These are phyloP conservation scores for Persicaria maculosa DNA, from an alignment of 148 eudicot genomes.

Conservation along the genomic window DNA sequence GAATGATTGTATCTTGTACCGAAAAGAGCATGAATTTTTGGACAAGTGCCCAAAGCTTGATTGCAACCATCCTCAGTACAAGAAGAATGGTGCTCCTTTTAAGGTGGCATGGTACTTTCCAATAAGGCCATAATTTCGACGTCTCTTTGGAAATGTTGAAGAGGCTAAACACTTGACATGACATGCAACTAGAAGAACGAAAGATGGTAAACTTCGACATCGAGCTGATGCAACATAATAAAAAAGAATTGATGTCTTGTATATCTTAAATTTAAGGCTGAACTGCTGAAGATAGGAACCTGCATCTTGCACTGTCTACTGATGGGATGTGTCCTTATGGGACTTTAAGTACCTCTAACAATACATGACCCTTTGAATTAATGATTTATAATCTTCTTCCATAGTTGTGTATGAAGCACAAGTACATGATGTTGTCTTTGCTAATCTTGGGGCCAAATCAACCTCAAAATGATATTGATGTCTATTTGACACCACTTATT, in stretches of 20 bases:
- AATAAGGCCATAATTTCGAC: slow-evolving; percentile 16
- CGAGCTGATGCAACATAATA: slow-evolving; percentile 19
- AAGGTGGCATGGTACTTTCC: slow-evolving; percentile 17
- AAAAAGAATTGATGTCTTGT: slow-evolving; percentile 10
- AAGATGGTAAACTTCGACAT: slow-evolving; percentile 19
- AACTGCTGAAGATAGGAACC: slow-evolving; percentile 15
- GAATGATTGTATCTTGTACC: too few relatives aligned
- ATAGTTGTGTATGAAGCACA: too few relatives aligned
- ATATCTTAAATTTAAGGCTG: slow-evolving; percentile 9
- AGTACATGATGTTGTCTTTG: slow-evolving; percentile 11
- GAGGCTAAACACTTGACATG: slow-evolving; percentile 21
- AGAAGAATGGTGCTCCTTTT: not conserved
- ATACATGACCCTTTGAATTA: slow-evolving; percentile 10
- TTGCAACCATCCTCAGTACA: not conserved
- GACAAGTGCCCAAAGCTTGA: not conserved
- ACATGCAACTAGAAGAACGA: slow-evolving; percentile 15
- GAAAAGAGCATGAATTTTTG: too few relatives aligned
- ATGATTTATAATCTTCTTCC: slow-evolving; percentile 19
- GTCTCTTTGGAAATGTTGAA: slow-evolving; percentile 18
- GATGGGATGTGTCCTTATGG: slow-evolving; percentile 19
- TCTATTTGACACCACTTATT: too few relatives aligned
- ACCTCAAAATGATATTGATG: slow-evolving; percentile 14
- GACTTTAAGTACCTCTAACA: not conserved
- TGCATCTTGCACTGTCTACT: slow-evolving; percentile 16
- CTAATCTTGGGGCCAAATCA: slow-evolving; percentile 14